Evolutionary conservation across 176 grass and related monocot genomes (phyloP).

Genomic region (Olyra latifolia): DNA sequence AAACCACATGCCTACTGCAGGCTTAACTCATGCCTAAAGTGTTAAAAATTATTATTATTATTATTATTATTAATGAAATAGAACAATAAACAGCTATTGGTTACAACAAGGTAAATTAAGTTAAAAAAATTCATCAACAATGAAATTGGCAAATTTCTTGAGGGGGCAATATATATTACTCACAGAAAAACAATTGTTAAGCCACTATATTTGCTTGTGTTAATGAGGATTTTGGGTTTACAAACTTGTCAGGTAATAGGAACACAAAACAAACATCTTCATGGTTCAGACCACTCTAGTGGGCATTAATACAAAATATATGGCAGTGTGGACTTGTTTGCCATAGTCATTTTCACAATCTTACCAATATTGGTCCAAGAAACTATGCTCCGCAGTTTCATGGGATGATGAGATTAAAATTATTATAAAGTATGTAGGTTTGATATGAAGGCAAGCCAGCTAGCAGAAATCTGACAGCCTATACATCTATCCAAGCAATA

Average conservation of each 20-base stretch:
- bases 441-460: not conserved
- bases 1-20: no score
- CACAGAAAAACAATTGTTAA: not conserved
- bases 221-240: not conserved
- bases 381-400: slow-evolving; percentile 11
- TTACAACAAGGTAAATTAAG: slow-evolving; percentile 4
- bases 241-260: not conserved
- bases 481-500: slow-evolving; percentile 13
- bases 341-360: not conserved
- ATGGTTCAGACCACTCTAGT: slow-evolving; percentile 2
- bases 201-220: not conserved
- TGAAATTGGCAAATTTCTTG: not conserved
- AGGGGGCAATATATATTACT: not conserved
- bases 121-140: not conserved
- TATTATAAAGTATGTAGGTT: not conserved
- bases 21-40: not conserved
- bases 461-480: slow-evolving; percentile 20
- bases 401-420: slow-evolving; percentile 17
- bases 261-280: not conserved
- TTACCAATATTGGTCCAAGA: not conserved
- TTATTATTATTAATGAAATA: no score
- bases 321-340: not conserved
- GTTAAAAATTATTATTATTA: no score
- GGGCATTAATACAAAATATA: not conserved
- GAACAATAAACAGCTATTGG: slow-evolving; percentile 2